A percentile compares a stretch with the other conserved stretches of the same genome.
Evolutionary conservation across 1,284 basidiomycete genomes (phyloP).

Genomic region (Crepidotus sp.): DNA sequence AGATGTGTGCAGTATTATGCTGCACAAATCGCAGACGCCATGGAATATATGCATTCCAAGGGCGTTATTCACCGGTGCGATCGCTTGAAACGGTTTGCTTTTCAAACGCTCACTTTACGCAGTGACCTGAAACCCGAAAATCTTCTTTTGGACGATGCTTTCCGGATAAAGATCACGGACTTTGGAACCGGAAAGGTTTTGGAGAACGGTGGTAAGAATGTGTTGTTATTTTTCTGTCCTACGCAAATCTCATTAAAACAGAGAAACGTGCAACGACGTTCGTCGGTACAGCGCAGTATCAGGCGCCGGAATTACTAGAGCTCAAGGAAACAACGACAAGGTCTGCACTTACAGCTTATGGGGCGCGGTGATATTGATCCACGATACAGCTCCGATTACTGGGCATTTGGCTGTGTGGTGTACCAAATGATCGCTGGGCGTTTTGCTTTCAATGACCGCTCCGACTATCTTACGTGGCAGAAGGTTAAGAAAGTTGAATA

Average conservation of each 20-base stretch:
- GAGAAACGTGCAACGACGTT: constrained; percentile 68
- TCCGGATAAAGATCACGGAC: constrained; percentile 91
- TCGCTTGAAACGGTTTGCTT: background rate
- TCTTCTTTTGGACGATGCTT: constrained; percentile 77
- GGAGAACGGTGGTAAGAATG: constrained; percentile 40
- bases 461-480: constrained; percentile 78
- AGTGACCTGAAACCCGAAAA: constrained; percentile 92
- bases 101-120: constrained; percentile 10
- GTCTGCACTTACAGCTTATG: constrained; percentile 27
- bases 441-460: constrained; percentile 84
- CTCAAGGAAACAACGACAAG: constrained; percentile 66
- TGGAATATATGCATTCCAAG: constrained; percentile 83
- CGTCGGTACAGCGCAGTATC: constrained; percentile 95
- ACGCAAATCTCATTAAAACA: constrained; percentile 19
- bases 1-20: constrained; percentile 73
- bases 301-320: constrained; percentile 85
- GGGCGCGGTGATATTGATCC: constrained; percentile 19
- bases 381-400: constrained; percentile 77
- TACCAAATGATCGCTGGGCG: constrained; percentile 94
- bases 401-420: constrained; percentile 94
- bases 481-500: constrained; percentile 73
- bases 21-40: constrained; percentile 81
- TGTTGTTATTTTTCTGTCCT: constrained; percentile 18
- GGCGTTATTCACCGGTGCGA: constrained; percentile 79
- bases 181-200: constrained; percentile 94